Evolutionary conservation across 768 basidiomycete genomes (phyloP), one percentile per base, ranked within the genome.

Genomic region (Leccinum obscurum): DNA sequence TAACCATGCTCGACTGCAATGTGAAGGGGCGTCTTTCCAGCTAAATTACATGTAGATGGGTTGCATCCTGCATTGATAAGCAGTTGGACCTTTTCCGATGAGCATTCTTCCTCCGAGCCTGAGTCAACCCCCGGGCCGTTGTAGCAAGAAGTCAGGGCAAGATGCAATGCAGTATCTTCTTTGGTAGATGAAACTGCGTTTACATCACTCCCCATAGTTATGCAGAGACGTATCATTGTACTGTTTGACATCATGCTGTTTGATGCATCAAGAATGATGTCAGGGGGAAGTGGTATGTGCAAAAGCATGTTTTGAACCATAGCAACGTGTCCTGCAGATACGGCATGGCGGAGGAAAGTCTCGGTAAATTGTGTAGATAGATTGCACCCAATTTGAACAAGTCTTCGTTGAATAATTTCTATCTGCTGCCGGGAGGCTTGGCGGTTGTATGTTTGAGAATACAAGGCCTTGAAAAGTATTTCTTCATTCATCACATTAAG

Each of bases 401-500:
- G 13, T 24, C 48, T 49, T 7, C 7, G 48, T 3, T 0, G 24
- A 0, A 49, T 20, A 3, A 20, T 49, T 4, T 26, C 48, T 4
- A 49, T 15, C 0, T 49, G 22, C 3, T 49, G 48, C 2, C 3
- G 24, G 6, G 48, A 49, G 14, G 13, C n/a, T 11, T 6, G 48
- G 1, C 3, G 6, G 0, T 0, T 0, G 0, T 20, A 11, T 20
- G 1, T 49, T 3, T 10, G 22, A 20, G 22, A 6, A 14, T 49
- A 3, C 13, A 49, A 24, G 6, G 22, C 20, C 11, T 10, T 3
- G 20, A 24, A 5, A n/a, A 48, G 4, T 5, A 48, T 1, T 20
- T n/a, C 46, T n/a, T 20, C 9, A 48, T 20, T 1, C 10, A 11
- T 9, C 20, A 11, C 46, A 48, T 48, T n/a, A 0, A n/a, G 10